Base-by-base conservation (phyloP, 2,329 filamentous ascomycete species). In the Stagonosporopsis rhizophila region DNA sequence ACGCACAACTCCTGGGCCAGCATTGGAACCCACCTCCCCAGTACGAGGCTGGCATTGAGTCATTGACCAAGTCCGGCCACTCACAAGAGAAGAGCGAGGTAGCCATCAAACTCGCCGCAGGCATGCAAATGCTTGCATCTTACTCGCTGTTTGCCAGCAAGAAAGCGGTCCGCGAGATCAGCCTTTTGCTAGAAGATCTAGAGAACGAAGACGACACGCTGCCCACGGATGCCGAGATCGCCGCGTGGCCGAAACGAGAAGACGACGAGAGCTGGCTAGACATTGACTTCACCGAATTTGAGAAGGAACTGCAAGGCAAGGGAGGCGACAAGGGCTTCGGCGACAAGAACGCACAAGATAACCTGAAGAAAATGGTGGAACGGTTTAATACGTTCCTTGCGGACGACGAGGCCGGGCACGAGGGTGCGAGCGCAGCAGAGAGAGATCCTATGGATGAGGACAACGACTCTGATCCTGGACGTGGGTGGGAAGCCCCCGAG, bases 321-420 rank as follows among this genome's bases (percentile, higher is more conserved):
- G 71, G 68, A 6, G 69, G 68, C 11, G 62, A 59, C 3, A 56
- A 62, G 4, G 77, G 75, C 0, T 81, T 91, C 69, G 89, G 89
- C 1, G 87, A 92, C 70, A 79, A 83, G 4, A 81, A 81, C 22
- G 85, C 88, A 0, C 87, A 93, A 68, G 86, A 87, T 4, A 89
- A 96, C 71, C 80, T 99, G 20, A 88, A 89, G 50, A 94, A 94
- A 70, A 96, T 98, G 73, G 95, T 99, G 0, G 89, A 90, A 42
- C 86, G 92, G n/a, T 98, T 99, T 69, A 92, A 97, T 70, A 82
- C 89, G 12, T 98, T 99, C 66, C 77, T 99, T 41, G 91, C 96
- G 52, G 91, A 98, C 66, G 90, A 96, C 11, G 84, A 83, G 41
- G 92, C 92, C 0, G 93, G 90, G 1, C 74, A 87, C 6, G 92